These are phyloP conservation scores for Anthracocystis setariae DNA, from an alignment of 1,284 basidiomycete species.

Conservation along the genomic window DNA sequence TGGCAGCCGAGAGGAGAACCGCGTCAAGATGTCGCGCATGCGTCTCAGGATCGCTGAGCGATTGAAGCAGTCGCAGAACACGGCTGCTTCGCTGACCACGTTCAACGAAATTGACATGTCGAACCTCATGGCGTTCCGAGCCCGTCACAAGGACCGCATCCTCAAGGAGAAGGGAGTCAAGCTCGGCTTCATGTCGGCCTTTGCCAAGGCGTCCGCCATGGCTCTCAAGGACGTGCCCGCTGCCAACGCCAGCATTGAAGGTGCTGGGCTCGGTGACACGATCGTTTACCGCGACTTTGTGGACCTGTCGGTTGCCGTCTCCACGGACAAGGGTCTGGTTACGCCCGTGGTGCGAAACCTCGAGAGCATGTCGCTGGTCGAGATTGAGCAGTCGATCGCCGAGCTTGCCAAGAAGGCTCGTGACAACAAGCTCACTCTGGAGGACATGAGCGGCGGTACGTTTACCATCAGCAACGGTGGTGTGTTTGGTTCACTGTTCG, in stretches of 20 bases:
- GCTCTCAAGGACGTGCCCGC: constrained; percentile 91
- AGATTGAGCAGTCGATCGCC: constrained; percentile 92
- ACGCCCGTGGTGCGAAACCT: constrained; percentile 94
- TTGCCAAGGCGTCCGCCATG: constrained; percentile 85
- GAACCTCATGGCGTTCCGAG: constrained; percentile 89
- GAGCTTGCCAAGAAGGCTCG: constrained; percentile 92
- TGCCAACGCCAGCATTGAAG: constrained; percentile 93
- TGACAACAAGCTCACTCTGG: constrained; percentile 92
- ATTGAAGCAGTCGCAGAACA: constrained; percentile 97
- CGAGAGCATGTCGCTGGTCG: constrained; percentile 85
- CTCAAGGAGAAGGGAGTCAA: constrained; percentile 95
- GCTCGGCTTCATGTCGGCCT: constrained; percentile 98
- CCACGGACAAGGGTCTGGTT: constrained; percentile 96
- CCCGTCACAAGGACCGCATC: constrained; percentile 92
- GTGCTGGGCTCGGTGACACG: constrained; percentile 75
- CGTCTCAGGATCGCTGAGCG: constrained; percentile 95
- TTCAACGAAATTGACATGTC: constrained; percentile 99
- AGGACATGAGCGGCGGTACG: constrained; percentile 85
- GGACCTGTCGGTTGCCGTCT: constrained; percentile 80
- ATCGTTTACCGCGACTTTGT: constrained; percentile 92
- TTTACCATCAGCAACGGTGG: constrained; percentile 99
- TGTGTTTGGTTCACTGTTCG: constrained; percentile 95
- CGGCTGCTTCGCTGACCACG: constrained; percentile 94
- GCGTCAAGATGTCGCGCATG: constrained; percentile 78
- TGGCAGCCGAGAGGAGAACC: constrained; percentile 79